Evolutionary conservation across 495 filamentous ascomycete genomes (phyloP).

Genomic region (Xylaria curta): DNA sequence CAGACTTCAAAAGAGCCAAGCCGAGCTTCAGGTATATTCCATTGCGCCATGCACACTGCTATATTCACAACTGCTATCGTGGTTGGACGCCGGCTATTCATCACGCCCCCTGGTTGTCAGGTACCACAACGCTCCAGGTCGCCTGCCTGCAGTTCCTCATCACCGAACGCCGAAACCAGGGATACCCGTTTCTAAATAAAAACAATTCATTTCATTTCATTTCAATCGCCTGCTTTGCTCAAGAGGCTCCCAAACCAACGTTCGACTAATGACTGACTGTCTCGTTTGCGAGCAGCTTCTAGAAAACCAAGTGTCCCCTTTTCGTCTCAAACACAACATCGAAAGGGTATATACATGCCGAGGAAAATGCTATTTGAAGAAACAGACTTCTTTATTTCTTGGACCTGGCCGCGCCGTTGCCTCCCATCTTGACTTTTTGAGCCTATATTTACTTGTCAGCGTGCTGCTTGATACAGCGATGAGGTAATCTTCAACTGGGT

Average conservation of each 20-base stretch:
- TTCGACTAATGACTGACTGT: background rate
- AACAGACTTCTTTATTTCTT: conserved; percentile 30
- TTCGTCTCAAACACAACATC: background rate
- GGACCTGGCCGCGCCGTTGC: conserved; percentile 27
- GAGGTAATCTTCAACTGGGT: background rate
- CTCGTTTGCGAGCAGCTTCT: background rate
- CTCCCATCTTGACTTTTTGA: conserved; percentile 44
- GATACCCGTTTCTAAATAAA: background rate
- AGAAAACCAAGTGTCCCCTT: background rate
- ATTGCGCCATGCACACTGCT: background rate
- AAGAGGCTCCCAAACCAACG: conserved; percentile 17
- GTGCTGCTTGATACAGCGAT: background rate
- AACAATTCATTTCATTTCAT: conserved; percentile 17
- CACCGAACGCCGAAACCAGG: background rate
- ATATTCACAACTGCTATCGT: background rate
- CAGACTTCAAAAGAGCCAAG: background rate
- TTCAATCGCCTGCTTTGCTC: conserved; percentile 13
- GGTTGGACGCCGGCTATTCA: background rate
- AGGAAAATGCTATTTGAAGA: background rate
- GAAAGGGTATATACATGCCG: conserved; percentile 18
- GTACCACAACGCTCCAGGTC: background rate
- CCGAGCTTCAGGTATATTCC: background rate
- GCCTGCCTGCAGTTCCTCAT: background rate
- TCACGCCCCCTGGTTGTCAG: background rate
- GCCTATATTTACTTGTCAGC: conserved; percentile 34